Evolutionary conservation across 371 early-diverging fungal species (phyloP), one percentile per base, ranked within the genome.

Genomic region (Rhizopus arrhizus): DNA sequence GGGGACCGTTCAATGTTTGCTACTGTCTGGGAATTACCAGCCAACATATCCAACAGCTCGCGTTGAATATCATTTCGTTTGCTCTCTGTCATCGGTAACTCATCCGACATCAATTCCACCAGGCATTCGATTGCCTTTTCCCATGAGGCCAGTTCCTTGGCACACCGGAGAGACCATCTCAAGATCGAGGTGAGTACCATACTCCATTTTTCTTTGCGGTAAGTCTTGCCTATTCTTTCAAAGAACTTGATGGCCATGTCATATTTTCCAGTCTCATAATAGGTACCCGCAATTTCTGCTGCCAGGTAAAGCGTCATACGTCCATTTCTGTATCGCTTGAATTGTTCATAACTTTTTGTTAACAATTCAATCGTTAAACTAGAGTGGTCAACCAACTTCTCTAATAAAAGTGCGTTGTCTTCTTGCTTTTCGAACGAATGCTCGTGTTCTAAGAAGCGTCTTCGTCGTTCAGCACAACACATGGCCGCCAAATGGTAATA

Each of bases 171-270:
- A 0, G 86, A 88, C 77, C 84, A 83, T 47, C 80, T 69, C 38
- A 91, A 62, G 33, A 92, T 89, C 1, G 86, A 85, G 0, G 82
- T 82, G 33, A 93, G 70, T 0, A 95, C 80, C 56, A 80, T 68
- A 54, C 80, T 74, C 95, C 95, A 95, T 35, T 78, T 73, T 60
- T 95, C 95, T 66, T 92, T 93, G 6, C 95, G 84, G 66, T 93
- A 95, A 1, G 92, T 93, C 62, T 90, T 92, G 54, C 87, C 89
- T 45, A 95, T 95, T 6, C 94, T 76, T 47, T 93, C 94, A 74
- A 90, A 95, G 62, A 95, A 89, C 75, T 91, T 91, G 47, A 91
- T 75, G 0, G 94, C 92, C 89, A 92, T 91, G 41, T 92, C 94
- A 58, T 82, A 88, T 68, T 90, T 91, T 8, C 89, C 89, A 13